Evolutionary conservation across 768 basidiomycete species (phyloP).

Genomic region (Lactifluus echinatus): DNA sequence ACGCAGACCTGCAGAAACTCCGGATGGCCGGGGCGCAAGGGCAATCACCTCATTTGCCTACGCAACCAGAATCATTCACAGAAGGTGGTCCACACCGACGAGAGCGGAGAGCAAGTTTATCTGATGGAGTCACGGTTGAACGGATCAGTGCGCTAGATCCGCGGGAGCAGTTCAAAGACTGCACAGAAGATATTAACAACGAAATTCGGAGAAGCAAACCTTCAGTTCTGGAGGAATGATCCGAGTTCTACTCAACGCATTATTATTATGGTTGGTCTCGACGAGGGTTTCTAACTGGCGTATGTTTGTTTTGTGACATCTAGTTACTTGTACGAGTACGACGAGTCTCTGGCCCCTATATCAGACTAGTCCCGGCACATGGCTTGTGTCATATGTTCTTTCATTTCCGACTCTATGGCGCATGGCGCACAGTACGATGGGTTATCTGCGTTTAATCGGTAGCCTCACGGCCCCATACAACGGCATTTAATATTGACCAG

Average conservation of each 20-base stretch:
- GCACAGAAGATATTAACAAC: constrained; percentile 58
- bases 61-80: constrained; percentile 24
- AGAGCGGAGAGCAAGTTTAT: constrained; percentile 49
- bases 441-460: constrained; percentile 7
- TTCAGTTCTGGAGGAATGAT: constrained; percentile 4
- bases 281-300: constrained; percentile 22
- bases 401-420: not conserved
- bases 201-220: constrained; percentile 40
- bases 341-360: no score
- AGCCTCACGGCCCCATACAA: not conserved
- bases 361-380: not conserved
- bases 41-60: constrained; percentile 22
- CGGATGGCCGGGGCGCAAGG: constrained; percentile 27
- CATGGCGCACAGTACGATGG: not conserved
- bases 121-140: constrained; percentile 53
- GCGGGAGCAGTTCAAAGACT: constrained; percentile 50
- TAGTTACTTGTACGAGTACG: no score
- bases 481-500: not conserved
- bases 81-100: constrained; percentile 38
- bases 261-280: not conserved
- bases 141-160: constrained; percentile 53
- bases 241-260: constrained; percentile 27
- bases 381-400: not conserved
- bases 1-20: constrained; percentile 72
- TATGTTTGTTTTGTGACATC: not conserved